Percentiles rank a stretch among this genome's conserved stretches.
These are phyloP conservation scores for Didymella segeticola DNA, from an alignment of 2,329 filamentous ascomycete species.

Conservation along the genomic window DNA sequence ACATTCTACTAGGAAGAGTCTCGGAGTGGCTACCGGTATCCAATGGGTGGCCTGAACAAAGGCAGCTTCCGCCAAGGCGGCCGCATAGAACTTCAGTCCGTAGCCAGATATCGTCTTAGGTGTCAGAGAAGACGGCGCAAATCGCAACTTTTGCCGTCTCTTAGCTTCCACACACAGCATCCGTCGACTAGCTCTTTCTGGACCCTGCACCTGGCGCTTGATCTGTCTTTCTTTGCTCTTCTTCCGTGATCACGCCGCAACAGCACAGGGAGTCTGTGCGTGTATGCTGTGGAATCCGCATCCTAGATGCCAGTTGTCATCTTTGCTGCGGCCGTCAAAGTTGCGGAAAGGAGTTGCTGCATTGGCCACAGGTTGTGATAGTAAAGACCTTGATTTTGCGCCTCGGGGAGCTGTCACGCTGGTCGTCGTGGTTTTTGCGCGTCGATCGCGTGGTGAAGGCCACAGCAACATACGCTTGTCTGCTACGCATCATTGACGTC, in stretches of 20 bases:
- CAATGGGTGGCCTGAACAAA: constrained; percentile 10
- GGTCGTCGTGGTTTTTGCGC: background rate
- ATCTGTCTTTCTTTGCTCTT: background rate
- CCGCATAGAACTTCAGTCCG: constrained; percentile 16
- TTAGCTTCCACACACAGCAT: constrained; percentile 9
- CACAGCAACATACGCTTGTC: background rate
- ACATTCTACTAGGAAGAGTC: background rate
- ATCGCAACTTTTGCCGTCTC: constrained; percentile 12
- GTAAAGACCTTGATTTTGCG: background rate
- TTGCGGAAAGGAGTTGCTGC: background rate
- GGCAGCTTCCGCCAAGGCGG: constrained; percentile 12
- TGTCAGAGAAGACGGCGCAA: constrained; percentile 15
- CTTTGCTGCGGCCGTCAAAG: background rate
- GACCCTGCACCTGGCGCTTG: constrained; percentile 1
- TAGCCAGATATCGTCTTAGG: constrained; percentile 15
- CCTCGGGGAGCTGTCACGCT: background rate
- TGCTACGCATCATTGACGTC: constrained; percentile 7
- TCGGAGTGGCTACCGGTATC: constrained; percentile 1
- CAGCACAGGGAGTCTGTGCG: constrained; percentile 15
- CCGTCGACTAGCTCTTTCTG: constrained; percentile 15
- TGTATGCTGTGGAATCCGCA: constrained; percentile 1
- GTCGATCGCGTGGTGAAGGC: constrained; percentile 4
- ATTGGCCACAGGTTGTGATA: background rate
- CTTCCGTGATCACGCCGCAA: constrained; percentile 1
- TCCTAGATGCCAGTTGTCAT: constrained; percentile 8